A percentile compares a stretch with the other conserved stretches of the same genome.
phyloP scores from a whole-genome alignment of 2,329 filamentous ascomycete species.

The Talaromyces sp. region DNA sequence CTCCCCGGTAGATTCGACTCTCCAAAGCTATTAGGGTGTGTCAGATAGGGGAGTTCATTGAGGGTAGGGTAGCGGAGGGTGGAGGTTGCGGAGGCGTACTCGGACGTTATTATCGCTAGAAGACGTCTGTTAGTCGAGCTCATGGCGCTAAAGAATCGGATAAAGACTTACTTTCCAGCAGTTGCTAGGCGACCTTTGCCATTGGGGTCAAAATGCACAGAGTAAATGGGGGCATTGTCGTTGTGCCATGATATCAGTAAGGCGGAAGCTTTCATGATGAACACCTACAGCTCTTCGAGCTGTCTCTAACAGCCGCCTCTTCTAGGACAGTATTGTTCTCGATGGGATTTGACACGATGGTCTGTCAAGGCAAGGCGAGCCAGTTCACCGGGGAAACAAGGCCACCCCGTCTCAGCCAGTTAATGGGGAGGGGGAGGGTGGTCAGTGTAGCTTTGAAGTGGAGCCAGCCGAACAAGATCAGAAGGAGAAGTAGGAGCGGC shows the following conservation, averaged over 20 bases:
- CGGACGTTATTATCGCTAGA: conserved; percentile 84
- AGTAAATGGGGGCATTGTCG: conserved; percentile 95
- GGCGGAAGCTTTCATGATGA: conserved; percentile 88
- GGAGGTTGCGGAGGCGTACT: conserved; percentile 55
- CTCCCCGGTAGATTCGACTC: conserved; percentile 79
- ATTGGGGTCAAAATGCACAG: conserved; percentile 90
- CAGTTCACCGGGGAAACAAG: conserved; percentile 7
- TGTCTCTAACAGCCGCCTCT: conserved; percentile 13
- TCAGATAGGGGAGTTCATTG: conserved; percentile 36
- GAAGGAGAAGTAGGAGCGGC: background rate
- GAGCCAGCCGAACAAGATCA: background rate
- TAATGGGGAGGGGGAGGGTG: conserved; percentile 1
- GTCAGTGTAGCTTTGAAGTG: conserved; percentile 5
- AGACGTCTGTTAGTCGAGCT: conserved; percentile 17
- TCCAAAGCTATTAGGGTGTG: conserved; percentile 72
- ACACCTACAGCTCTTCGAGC: conserved; percentile 33
- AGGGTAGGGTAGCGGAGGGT: conserved; percentile 17
- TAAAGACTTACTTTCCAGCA: conserved; percentile 67
- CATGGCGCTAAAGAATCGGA: background rate
- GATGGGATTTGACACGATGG: conserved; percentile 3
- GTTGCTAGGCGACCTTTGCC: conserved; percentile 92
- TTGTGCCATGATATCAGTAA: conserved; percentile 99
- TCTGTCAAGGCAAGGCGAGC: background rate
- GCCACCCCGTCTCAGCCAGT: conserved; percentile 7
- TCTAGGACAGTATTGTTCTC: background rate